phyloP scores from a whole-genome alignment of 1,284 basidiomycete genomes.

The Termitomyces sp. region DNA sequence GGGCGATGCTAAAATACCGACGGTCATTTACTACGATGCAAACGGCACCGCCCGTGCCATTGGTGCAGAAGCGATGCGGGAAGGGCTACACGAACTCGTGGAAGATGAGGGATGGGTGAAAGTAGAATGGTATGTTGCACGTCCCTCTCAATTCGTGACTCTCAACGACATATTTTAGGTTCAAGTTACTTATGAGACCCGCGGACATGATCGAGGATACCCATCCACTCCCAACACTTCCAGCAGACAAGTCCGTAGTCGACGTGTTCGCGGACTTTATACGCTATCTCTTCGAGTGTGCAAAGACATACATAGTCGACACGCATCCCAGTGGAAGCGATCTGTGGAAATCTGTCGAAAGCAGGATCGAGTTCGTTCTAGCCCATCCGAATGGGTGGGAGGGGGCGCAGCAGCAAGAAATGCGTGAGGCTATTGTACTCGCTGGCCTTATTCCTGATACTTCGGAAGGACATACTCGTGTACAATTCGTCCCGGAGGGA shows the following conservation, averaged over 20 bases:
- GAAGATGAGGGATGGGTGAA: conserved; percentile 21
- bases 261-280: conserved; percentile 48
- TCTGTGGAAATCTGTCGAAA: conserved; percentile 26
- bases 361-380: conserved; percentile 28
- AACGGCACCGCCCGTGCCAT: conserved; percentile 12
- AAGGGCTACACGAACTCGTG: conserved; percentile 13
- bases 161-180: background rate
- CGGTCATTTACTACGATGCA: background rate
- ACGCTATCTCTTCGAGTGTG: conserved; percentile 40
- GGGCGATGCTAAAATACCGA: background rate
- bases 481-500: conserved; percentile 38
- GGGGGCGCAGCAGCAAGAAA: conserved; percentile 33
- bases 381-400: conserved; percentile 41
- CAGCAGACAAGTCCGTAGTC: conserved; percentile 32
- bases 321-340: conserved; percentile 36
- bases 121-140: conserved; percentile 18
- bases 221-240: conserved; percentile 25
- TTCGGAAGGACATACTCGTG: conserved; percentile 27
- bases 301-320: conserved; percentile 42
- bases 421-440: conserved; percentile 34
- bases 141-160: background rate
- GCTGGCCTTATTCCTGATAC: conserved; percentile 29
- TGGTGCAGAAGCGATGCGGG: conserved; percentile 22
- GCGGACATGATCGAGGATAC: background rate
- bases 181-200: conserved; percentile 1